Percentiles rank a stretch among this genome's conserved stretches.
Conservation (phyloP, 2,329 filamentous ascomycete genomes). For the Colletotrichum sp. region DNA sequence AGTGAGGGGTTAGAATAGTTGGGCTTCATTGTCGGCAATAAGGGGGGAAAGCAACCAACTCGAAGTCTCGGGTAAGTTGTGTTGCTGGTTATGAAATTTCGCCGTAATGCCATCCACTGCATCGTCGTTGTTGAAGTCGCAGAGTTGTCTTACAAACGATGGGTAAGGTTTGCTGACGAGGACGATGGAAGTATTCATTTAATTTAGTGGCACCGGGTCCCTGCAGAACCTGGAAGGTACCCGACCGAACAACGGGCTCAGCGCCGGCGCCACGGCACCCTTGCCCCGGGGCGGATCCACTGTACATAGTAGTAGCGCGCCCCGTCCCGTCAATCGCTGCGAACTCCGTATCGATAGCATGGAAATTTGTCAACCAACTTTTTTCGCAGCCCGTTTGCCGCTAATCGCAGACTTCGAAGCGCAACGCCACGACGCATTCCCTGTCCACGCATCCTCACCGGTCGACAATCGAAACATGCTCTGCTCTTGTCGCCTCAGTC, state of each 20-base stretch:
- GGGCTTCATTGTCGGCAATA: background rate
- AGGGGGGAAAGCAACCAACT: background rate
- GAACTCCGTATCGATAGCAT: background rate
- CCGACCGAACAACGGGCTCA: background rate
- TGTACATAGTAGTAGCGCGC: background rate
- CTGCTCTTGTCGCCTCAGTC: slow-evolving; percentile 51
- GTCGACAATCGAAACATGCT: slow-evolving; percentile 39
- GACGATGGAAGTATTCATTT: background rate
- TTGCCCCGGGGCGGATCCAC: background rate
- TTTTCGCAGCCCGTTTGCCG: background rate
- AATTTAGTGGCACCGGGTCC: background rate
- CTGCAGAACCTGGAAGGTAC: background rate
- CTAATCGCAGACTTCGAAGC: background rate
- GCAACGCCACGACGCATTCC: background rate
- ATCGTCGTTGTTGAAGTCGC: background rate
- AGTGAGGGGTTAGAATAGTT: background rate
- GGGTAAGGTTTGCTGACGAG: background rate
- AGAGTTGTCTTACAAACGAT: background rate
- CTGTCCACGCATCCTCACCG: background rate
- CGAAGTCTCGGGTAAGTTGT: background rate
- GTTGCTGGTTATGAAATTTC: background rate
- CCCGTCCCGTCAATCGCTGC: background rate
- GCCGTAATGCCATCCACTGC: background rate
- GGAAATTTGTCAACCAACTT: background rate
- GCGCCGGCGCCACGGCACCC: slow-evolving; percentile 1